phyloP scores from a whole-genome alignment of 768 basidiomycete genomes.

The Lactarius pseudohatsudake region DNA sequence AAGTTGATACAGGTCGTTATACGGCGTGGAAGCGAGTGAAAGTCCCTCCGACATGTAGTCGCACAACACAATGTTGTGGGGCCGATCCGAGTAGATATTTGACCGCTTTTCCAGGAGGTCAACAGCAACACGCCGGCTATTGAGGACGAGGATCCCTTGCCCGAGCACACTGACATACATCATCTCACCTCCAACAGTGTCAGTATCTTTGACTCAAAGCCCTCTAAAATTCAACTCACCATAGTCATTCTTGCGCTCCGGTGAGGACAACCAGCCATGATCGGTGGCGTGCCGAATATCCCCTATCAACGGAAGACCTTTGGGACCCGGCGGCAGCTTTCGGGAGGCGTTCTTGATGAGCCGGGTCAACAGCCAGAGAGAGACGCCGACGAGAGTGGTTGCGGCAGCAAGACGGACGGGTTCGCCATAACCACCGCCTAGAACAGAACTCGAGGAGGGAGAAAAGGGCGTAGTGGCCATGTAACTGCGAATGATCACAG shows the following conservation, averaged over 20 bases:
- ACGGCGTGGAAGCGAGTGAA: constrained; percentile 30
- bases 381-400: not conserved
- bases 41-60: constrained; percentile 35
- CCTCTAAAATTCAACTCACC: not conserved
- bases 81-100: constrained; percentile 36
- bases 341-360: not conserved
- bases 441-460: too few species aligned
- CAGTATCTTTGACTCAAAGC: not conserved
- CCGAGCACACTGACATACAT: not conserved
- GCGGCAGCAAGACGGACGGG: too few species aligned
- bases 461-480: too few species aligned
- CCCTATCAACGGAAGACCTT: not conserved
- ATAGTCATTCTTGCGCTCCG: not conserved
- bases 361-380: not conserved
- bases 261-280: not conserved
- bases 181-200: not conserved
- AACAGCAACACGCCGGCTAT: constrained; percentile 26
- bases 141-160: not conserved
- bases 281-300: not conserved
- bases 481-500: too few species aligned
- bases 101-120: constrained; percentile 37
- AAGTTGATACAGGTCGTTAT: constrained; percentile 26
- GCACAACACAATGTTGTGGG: constrained; percentile 32
- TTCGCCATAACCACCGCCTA: too few species aligned
- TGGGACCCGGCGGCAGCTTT: not conserved